phyloP scores from a whole-genome alignment of 768 basidiomycete genomes.

The Ramaria sp. region DNA sequence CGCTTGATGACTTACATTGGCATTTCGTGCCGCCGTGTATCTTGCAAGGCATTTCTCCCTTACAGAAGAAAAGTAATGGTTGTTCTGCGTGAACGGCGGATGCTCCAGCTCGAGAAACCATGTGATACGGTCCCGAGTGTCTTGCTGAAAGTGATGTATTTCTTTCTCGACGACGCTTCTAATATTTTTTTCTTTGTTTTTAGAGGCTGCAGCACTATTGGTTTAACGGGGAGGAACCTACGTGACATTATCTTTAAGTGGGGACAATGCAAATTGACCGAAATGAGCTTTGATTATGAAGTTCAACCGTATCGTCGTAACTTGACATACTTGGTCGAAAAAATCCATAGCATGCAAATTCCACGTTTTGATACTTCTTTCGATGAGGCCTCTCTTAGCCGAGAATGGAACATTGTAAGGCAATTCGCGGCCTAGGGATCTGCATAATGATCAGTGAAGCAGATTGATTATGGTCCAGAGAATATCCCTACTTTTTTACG shows the following conservation, averaged over 20 bases:
- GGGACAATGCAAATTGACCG: not conserved
- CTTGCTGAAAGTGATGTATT: not conserved
- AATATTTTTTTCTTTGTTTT: not conserved
- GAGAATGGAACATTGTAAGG: constrained; percentile 1
- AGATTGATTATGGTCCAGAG: not conserved
- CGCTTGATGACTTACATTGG: not conserved
- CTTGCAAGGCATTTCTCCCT: not conserved
- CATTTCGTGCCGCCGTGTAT: not conserved
- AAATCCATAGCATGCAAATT: not conserved
- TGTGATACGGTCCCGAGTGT: not conserved
- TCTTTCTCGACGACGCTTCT: not conserved
- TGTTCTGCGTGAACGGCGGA: not conserved
- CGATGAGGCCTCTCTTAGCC: not conserved
- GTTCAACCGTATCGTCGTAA: not conserved
- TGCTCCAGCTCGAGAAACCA: constrained; percentile 3
- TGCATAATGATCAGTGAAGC: not conserved
- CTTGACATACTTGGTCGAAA: not conserved
- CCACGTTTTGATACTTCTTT: not conserved
- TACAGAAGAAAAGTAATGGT: not conserved
- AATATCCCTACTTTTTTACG: not conserved
- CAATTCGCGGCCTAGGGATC: not conserved
- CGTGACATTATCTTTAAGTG: not conserved
- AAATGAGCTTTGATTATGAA: not conserved
- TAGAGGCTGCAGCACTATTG: not conserved
- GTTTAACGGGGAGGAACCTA: not conserved